These are phyloP conservation scores for Diaporthe ilicicola DNA, from an alignment of 2,329 filamentous ascomycete species.

Conservation along the genomic window DNA sequence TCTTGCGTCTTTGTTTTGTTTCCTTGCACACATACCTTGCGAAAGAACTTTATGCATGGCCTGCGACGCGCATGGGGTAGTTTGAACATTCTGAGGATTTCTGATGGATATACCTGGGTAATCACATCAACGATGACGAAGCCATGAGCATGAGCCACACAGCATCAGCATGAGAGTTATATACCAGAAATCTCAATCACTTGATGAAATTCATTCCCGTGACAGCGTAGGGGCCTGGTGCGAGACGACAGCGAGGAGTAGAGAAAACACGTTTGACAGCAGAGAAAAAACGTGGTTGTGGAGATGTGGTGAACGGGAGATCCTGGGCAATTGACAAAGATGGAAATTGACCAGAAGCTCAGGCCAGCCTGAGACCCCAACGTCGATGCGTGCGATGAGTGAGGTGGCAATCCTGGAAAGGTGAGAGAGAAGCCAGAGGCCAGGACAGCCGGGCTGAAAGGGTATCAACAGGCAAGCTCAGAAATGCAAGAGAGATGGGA, in stretches of 20 bases:
- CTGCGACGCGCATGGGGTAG: slow-evolving; percentile 32
- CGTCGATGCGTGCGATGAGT: not conserved
- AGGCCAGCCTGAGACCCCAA: slow-evolving; percentile 10
- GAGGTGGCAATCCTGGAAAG: not conserved
- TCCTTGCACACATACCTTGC: slow-evolving; percentile 24
- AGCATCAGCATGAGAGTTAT: slow-evolving; percentile 31
- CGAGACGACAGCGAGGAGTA: not conserved
- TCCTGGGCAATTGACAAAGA: slow-evolving; percentile 14
- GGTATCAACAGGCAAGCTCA: not conserved
- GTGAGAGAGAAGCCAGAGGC: not conserved
- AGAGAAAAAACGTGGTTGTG: slow-evolving; percentile 24
- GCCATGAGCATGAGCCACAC: slow-evolving; percentile 31
- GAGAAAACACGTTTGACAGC: slow-evolving; percentile 10
- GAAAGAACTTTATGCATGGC: slow-evolving; percentile 33
- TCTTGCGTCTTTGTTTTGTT: slow-evolving; percentile 16
- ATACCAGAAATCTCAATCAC: slow-evolving; percentile 16
- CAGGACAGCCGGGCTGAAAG: not conserved
- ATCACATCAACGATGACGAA: slow-evolving; percentile 34
- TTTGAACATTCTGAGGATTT: slow-evolving; percentile 29
- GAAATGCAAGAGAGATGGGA: not conserved
- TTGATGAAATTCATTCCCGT: not conserved
- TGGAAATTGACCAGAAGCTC: slow-evolving; percentile 22
- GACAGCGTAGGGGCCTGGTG: not conserved
- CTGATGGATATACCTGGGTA: slow-evolving; percentile 34
- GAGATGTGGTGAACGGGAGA: slow-evolving; percentile 5